Evolutionary conservation across 148 eudicot genomes (phyloP).

Genomic region (Chenopodium quinoa): DNA sequence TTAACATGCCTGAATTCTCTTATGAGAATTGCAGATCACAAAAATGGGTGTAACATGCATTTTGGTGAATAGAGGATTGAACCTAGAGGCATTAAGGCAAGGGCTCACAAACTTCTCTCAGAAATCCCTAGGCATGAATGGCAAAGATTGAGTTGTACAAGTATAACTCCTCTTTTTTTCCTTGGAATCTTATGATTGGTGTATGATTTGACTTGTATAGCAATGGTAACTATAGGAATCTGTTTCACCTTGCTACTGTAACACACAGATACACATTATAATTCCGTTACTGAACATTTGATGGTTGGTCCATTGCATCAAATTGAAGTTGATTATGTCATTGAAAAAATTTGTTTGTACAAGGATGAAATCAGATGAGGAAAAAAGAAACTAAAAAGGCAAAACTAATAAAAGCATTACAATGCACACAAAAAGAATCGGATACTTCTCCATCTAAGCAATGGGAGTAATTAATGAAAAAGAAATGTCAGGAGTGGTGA

Average conservation of each 20-base stretch:
- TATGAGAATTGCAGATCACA: constrained; percentile 11
- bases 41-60: constrained; percentile 24
- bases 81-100: constrained; percentile 18
- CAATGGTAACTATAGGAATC: background rate
- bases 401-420: constrained; percentile 11
- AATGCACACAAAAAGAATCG: constrained; percentile 14
- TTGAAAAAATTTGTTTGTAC: constrained; percentile 10
- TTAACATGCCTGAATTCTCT: background rate
- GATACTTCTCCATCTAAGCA: constrained; percentile 7
- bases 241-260: background rate
- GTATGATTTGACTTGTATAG: background rate
- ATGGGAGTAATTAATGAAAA: constrained; percentile 2
- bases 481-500: constrained; percentile 15
- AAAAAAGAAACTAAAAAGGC: background rate
- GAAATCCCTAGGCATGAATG: constrained; percentile 9
- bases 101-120: constrained; percentile 20
- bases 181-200: background rate
- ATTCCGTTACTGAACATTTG: background rate
- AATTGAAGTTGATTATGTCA: constrained; percentile 5
- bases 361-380: background rate
- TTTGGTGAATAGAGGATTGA: constrained; percentile 21
- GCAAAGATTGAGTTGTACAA: constrained; percentile 5
- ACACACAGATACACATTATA: background rate
- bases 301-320: background rate
- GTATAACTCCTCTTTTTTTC: background rate